Base-by-base conservation (phyloP, 257 asterid species). In the Petunia secreta region DNA sequence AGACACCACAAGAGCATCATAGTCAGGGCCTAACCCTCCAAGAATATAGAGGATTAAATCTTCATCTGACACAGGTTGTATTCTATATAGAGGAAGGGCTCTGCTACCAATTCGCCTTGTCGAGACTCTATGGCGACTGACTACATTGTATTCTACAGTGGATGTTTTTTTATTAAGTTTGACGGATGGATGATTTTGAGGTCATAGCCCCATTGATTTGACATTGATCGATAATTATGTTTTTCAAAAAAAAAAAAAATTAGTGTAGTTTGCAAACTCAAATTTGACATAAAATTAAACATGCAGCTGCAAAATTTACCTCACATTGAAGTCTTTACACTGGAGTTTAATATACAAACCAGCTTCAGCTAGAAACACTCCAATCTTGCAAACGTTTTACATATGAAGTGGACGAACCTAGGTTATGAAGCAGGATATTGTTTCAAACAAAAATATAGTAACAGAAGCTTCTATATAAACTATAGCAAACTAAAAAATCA, bases 271-370 rank as follows among this genome's bases (percentile, higher is more conserved):
- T 40, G 15, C 16, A 44, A 44, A 53, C 58, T 68, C 16, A 68
- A 44, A 68, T 6, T 0, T 68, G n/a, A 8, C 46, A 0, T 34
- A 46, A 0, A 46, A 16, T 16, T 0, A 69, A 9, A 25, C 16
- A 69, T 2, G 59, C 76, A 40, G 43, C 77, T 69, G 77, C 41
- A 69, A 69, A 69, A 69, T 10, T 69, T 48, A 69, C 59, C 75
- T 44, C 57, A 68, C 25, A 44, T 69, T 44, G 14, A 69, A 69
- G 59, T 46, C 75, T 43, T 67, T 25, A 69, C 77, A 25, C 59
- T 46, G 59, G 39, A 16, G 76, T 25, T 50, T 58, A 63, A 3
- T 69, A 52, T 46, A 46, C 25, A 54, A 46, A 69, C 77, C 46
- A 69, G 59, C 77, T 46, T 69, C 77, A 46, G 77, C 43, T 46